phyloP scores from a whole-genome alignment of 2,329 filamentous ascomycete species.

The Xylaria sp. region DNA sequence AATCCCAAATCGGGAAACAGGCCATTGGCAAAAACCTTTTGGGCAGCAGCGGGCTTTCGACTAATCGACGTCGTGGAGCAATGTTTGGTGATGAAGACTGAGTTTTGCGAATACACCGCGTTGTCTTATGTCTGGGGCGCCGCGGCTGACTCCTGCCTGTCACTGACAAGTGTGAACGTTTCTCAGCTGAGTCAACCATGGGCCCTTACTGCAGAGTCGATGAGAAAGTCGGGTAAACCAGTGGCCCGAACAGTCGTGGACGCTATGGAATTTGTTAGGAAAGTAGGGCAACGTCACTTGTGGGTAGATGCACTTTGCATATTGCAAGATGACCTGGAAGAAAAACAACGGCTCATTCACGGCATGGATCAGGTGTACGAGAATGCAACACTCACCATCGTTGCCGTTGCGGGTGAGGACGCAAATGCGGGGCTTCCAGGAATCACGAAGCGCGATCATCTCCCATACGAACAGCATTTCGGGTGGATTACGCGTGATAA shows the following conservation, averaged over 20 bases:
- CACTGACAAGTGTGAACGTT: no score
- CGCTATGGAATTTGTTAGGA: background rate
- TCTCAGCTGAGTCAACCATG: no score
- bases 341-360: background rate
- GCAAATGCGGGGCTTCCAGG: background rate
- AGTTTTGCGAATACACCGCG: background rate
- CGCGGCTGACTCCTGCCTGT: no score
- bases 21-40: no score
- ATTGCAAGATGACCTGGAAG: background rate
- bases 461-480: no score
- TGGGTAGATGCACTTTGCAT: conserved; percentile 8
- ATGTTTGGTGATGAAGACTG: background rate
- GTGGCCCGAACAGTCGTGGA: background rate
- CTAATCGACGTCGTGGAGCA: background rate
- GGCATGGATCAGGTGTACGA: background rate
- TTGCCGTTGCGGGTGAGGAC: conserved; percentile 6
- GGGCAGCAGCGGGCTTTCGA: no score
- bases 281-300: background rate
- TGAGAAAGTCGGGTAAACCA: no score
- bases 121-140: background rate
- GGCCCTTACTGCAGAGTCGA: no score
- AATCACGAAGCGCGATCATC: no score
- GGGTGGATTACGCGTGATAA: background rate
- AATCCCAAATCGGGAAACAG: no score
- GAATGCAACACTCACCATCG: background rate